These are phyloP conservation scores for Thermomucor indicae-seudaticae DNA, from an alignment of 371 early-diverging fungal species.

Conservation along the genomic window DNA sequence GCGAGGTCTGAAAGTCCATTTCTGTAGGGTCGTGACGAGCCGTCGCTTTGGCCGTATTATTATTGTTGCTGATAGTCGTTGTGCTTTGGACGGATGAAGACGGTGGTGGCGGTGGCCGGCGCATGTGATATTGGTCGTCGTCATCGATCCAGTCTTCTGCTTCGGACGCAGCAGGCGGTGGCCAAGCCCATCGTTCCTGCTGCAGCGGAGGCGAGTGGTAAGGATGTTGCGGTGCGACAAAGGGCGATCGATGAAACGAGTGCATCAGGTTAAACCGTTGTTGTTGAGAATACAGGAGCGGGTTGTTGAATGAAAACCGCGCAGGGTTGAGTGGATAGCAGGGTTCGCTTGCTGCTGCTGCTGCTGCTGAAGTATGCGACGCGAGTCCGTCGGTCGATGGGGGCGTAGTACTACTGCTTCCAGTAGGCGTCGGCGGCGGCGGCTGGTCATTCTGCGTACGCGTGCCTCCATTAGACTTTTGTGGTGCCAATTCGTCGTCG, in stretches of 20 bases:
- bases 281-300: constrained; percentile 24
- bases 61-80: constrained; percentile 1
- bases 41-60: background rate
- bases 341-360: background rate
- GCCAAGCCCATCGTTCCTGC: constrained; percentile 7
- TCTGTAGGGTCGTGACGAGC: constrained; percentile 12
- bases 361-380: background rate
- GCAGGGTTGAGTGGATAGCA: constrained; percentile 5
- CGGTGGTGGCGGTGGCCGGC: constrained; percentile 3
- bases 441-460: background rate
- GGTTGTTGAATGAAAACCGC: constrained; percentile 9
- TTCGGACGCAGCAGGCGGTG: constrained; percentile 7
- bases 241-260: constrained; percentile 46
- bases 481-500: constrained; percentile 19
- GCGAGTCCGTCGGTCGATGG: background rate
- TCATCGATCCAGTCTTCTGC: constrained; percentile 49
- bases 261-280: constrained; percentile 40
- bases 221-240: constrained; percentile 50
- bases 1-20: constrained; percentile 76
- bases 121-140: constrained; percentile 17
- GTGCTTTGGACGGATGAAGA: constrained; percentile 3
- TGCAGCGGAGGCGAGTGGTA: constrained; percentile 19
- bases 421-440: background rate
- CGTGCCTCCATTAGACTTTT: background rate
- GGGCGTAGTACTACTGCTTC: background rate